Percentiles rank a stretch among this genome's conserved stretches.
Evolutionary conservation across 257 asterid species (phyloP).

Genomic region (Mitragyna speciosa): DNA sequence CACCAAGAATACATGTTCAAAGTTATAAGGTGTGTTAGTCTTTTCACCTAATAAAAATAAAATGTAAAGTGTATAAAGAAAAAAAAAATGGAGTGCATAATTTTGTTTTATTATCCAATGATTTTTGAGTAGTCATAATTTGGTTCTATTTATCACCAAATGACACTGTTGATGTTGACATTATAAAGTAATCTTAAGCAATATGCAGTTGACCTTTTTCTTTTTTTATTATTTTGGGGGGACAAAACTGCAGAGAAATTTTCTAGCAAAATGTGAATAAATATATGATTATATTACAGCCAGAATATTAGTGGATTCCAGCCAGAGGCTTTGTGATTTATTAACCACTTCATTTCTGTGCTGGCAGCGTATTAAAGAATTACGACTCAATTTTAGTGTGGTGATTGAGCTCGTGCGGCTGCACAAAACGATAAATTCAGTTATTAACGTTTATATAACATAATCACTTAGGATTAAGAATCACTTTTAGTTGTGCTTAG

Average conservation of each 20-base stretch:
- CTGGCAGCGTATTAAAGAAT: background rate
- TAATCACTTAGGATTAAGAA: constrained; percentile 25
- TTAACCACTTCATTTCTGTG: background rate
- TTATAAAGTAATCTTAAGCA: background rate
- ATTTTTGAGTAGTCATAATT: constrained; percentile 11
- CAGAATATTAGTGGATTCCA: background rate
- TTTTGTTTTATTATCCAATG: background rate
- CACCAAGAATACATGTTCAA: too few relatives aligned
- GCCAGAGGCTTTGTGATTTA: background rate
- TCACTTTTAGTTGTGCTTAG: constrained; percentile 24
- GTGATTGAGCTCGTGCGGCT: constrained; percentile 16
- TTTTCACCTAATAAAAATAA: too few relatives aligned
- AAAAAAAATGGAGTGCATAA: too few relatives aligned
- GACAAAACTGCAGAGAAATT: too few relatives aligned
- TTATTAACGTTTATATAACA: constrained; percentile 1
- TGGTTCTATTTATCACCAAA: background rate
- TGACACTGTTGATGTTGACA: constrained; percentile 7
- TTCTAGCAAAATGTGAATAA: background rate
- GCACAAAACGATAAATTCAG: constrained; percentile 3
- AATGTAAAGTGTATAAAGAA: too few relatives aligned
- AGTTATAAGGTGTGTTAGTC: too few relatives aligned
- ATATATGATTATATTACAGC: background rate
- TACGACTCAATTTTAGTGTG: background rate
- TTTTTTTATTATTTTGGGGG: background rate
- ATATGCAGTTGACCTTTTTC: background rate